Evolutionary conservation across 805 yeast genomes (phyloP), one percentile per base, ranked within the genome.

Genomic region (Suhomyces faveliae): DNA sequence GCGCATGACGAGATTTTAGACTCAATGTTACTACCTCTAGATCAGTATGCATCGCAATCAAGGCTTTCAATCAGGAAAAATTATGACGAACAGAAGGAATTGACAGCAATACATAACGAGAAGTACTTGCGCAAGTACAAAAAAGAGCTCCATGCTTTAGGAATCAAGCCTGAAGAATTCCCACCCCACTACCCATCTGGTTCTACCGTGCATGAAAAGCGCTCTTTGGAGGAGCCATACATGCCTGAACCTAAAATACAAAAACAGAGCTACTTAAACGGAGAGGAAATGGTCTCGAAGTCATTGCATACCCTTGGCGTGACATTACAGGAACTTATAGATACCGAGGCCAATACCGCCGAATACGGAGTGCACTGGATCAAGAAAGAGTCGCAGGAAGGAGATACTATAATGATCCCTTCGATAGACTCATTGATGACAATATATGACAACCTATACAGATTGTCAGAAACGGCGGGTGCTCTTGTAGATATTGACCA

Each of bases 401-500:
- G 11, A 4, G 24, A 30, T 3, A 46, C 39, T 11, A 22, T 13
- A n/a, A 41, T 15, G 20, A 7, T 20, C 29, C 45, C 50, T 17
- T 35, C 46, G 2, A 20, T 23, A 4, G 22, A 38, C 9, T 33
- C 40, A 2, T 35, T 51, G 15, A 12, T 22, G 5, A 29, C 62
- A 3, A 57, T 64, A 2, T 46, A 62, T 11, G 63, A 63, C 12
- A 46, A 54, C 22, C 51, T 75, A 22, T 53, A 60, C 1, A 54
- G 75, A 38, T 55, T 74, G 6, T 59, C 46, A 1, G 45, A 46
- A 17, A 46, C 49, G 9, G 54, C 51, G 2, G 44, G n/a, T n/a
- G n/a, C n/a, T 51, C 8, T 44, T 58, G 2, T 63, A 1, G 53
- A 56, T 13, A 25, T 56, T 6, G 59, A 51, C 21, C 40, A 46